A percentile compares a stretch with the other conserved stretches of the same genome.
phyloP scores from a whole-genome alignment of 176 grass and related monocot species.

The Themeda triandra region DNA sequence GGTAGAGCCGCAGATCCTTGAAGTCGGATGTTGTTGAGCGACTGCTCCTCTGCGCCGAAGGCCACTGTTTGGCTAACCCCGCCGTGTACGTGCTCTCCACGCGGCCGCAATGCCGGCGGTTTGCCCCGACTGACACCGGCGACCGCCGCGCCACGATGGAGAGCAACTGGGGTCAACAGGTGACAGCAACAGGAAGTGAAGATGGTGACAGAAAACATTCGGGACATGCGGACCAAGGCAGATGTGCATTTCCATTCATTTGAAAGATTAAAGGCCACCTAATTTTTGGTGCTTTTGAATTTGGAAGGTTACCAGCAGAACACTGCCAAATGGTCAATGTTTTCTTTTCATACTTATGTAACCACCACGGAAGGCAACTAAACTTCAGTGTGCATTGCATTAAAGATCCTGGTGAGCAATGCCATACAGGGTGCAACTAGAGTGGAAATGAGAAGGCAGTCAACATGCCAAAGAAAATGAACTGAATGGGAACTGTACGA shows the following conservation, averaged over 20 bases:
- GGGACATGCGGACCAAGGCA: constrained; percentile 19
- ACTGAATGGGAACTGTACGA: background rate
- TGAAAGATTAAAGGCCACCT: constrained; percentile 33
- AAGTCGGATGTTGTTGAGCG: too few relatives aligned
- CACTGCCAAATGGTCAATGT: background rate
- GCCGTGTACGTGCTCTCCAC: too few relatives aligned
- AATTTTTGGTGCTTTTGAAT: background rate
- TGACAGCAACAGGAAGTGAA: constrained; percentile 15
- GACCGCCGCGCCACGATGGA: too few relatives aligned
- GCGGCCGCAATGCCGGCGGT: too few relatives aligned
- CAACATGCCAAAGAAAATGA: background rate
- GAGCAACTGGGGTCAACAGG: constrained; percentile 19
- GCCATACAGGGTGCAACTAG: background rate
- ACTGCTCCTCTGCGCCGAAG: too few relatives aligned
- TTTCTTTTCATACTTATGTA: background rate
- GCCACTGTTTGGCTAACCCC: too few relatives aligned
- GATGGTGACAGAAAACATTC: background rate
- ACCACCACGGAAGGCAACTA: background rate
- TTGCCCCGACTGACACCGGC: too few relatives aligned
- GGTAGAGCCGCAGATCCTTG: too few relatives aligned
- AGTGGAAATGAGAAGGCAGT: background rate
- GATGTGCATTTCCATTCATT: constrained; percentile 29
- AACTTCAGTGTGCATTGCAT: background rate
- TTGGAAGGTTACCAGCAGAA: background rate
- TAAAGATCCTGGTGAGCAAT: background rate